Evolutionary conservation across 1,284 basidiomycete species (phyloP).

Genomic region (Cutaneotrichosporon daszewskae): DNA sequence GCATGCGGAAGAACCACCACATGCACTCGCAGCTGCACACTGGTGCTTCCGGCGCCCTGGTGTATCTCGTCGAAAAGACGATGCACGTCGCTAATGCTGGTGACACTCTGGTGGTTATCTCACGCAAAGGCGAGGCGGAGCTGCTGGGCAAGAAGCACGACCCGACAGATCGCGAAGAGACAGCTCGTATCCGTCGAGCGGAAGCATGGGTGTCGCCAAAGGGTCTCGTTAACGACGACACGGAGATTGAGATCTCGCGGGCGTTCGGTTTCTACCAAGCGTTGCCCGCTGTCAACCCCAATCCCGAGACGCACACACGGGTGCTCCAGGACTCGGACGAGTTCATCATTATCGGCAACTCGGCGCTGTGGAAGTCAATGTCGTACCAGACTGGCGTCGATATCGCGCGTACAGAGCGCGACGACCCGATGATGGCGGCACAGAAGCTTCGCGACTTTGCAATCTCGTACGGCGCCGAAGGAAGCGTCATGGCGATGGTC

Average conservation of each 20-base stretch:
- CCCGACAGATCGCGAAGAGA: slow-evolving; percentile 82
- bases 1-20: slow-evolving; percentile 6
- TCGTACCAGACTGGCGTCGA: slow-evolving; percentile 96
- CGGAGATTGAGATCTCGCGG: slow-evolving; percentile 78
- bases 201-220: slow-evolving; percentile 97
- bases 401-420: slow-evolving; percentile 77
- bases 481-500: slow-evolving; percentile 97
- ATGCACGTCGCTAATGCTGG: slow-evolving; percentile 90
- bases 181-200: slow-evolving; percentile 75
- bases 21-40: slow-evolving; percentile 53
- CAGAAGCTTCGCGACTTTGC: slow-evolving; percentile 93
- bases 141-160: slow-evolving; percentile 79
- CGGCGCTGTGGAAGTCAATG: slow-evolving; percentile 88
- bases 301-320: slow-evolving; percentile 69
- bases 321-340: slow-evolving; percentile 82
- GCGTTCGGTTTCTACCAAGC: slow-evolving; percentile 93
- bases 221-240: slow-evolving; percentile 78
- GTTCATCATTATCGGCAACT: slow-evolving; percentile 93
- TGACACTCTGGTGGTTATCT: slow-evolving; percentile 82
- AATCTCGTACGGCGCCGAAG: slow-evolving; percentile 91
- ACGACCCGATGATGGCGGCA: slow-evolving; percentile 92
- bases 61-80: slow-evolving; percentile 75
- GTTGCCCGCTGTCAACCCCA: slow-evolving; percentile 83
- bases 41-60: slow-evolving; percentile 81
- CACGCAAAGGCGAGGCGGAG: slow-evolving; percentile 68